Evolutionary conservation across 2,329 filamentous ascomycete species (phyloP).

Genomic region (Truncatella angustata): DNA sequence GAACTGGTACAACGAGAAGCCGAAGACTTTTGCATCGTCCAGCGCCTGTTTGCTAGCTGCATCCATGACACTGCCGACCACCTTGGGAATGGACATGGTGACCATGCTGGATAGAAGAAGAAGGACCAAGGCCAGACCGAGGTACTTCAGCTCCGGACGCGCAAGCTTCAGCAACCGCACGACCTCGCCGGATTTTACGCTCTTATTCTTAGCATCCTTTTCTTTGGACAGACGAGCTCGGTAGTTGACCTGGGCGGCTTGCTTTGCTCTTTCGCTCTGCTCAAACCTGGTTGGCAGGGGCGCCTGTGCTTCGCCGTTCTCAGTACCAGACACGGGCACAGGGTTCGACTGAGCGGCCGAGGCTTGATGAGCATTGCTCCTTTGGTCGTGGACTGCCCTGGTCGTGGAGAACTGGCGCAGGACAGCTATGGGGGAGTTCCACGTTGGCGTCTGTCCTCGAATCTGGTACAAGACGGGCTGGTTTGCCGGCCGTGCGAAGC

Average conservation of each 20-base stretch:
- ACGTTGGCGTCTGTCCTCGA: neutral
- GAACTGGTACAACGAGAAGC: conserved; percentile 82
- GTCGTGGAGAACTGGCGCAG: conserved; percentile 17
- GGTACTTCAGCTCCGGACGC: conserved; percentile 74
- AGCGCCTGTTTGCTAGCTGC: conserved; percentile 73
- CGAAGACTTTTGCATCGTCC: conserved; percentile 73
- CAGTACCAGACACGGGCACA: neutral
- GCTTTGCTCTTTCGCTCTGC: conserved; percentile 77
- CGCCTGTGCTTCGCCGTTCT: conserved; percentile 36
- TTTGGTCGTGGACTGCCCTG: conserved; percentile 2
- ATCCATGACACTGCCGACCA: conserved; percentile 93
- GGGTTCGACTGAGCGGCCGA: conserved; percentile 37
- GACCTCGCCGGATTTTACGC: conserved; percentile 71
- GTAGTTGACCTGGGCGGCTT: conserved; percentile 86
- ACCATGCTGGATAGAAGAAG: conserved; percentile 87
- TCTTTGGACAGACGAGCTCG: conserved; percentile 85
- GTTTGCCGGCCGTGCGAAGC: neutral
- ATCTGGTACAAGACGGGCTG: neutral
- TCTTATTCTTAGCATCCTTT: conserved; percentile 47
- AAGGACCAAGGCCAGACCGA: conserved; percentile 77
- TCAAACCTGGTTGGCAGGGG: conserved; percentile 59
- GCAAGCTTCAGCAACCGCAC: conserved; percentile 88
- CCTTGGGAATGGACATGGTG: conserved; percentile 95
- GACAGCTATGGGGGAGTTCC: conserved; percentile 4
- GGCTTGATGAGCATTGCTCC: conserved; percentile 13